A percentile compares a stretch with the other conserved stretches of the same genome.
Evolutionary conservation across 768 basidiomycete genomes (phyloP).

Genomic region (Suillus clintonianus): DNA sequence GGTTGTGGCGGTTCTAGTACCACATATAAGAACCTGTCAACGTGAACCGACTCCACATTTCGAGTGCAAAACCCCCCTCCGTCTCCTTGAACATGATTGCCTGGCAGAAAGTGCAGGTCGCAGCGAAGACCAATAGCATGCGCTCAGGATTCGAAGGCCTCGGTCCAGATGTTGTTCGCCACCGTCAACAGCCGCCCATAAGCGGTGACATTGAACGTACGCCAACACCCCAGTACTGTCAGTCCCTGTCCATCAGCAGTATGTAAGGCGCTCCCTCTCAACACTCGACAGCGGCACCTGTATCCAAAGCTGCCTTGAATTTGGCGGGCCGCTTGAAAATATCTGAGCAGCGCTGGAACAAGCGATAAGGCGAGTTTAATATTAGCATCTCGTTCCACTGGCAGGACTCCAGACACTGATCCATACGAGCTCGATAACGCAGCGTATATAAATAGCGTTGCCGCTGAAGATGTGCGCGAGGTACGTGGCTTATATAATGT

Average conservation of each 20-base stretch:
- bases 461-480: background rate
- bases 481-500: too few relatives aligned
- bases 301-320: background rate
- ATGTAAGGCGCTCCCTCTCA: background rate
- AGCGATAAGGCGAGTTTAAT: too few relatives aligned
- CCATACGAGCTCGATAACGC: background rate
- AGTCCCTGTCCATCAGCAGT: background rate
- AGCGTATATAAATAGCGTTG: background rate
- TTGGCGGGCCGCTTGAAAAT: too few relatives aligned
- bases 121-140: background rate
- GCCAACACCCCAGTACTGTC: background rate
- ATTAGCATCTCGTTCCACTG: too few relatives aligned
- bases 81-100: background rate
- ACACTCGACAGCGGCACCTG: background rate
- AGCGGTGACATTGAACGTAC: background rate
- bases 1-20: background rate
- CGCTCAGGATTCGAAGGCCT: background rate
- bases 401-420: too few relatives aligned
- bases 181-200: background rate
- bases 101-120: background rate
- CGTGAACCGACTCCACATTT: too few relatives aligned
- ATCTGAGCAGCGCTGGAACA: too few relatives aligned
- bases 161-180: background rate
- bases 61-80: background rate
- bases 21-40: background rate